Evolutionary conservation across 73 alveolate species (phyloP).

Genomic region (Paramecium caudatum): DNA sequence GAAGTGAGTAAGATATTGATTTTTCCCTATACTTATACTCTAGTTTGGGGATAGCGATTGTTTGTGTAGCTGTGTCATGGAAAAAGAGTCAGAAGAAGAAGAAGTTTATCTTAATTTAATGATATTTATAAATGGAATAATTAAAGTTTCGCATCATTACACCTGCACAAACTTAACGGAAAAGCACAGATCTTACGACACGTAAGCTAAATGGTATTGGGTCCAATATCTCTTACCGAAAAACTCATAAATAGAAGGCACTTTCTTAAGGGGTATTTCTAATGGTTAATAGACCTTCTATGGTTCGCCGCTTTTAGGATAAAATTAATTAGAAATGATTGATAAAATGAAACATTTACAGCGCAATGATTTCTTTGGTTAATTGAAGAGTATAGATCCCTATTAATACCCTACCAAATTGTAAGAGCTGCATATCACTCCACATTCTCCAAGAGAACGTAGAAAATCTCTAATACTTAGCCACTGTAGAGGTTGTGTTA

Average conservation of each 20-base stretch:
- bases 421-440: neutral
- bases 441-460: conserved; percentile 29
- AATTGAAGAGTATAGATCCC: conserved; percentile 51
- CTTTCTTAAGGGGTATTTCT: conserved; percentile 31
- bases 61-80: neutral
- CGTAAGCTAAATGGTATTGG: too few species aligned
- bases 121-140: neutral
- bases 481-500: neutral
- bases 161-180: too few species aligned
- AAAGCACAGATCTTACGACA: too few species aligned
- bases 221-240: conserved; percentile 14
- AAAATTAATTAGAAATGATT: neutral
- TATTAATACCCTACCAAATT: conserved; percentile 45
- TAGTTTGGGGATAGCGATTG: neutral
- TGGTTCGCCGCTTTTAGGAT: conserved; percentile 28
- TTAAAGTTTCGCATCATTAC: too few species aligned
- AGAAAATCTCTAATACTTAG: neutral
- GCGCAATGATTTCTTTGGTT: conserved; percentile 31
- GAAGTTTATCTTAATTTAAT: neutral
- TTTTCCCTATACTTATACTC: neutral
- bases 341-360: neutral
- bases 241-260: conserved; percentile 7
- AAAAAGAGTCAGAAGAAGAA: neutral
- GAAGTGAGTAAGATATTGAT: neutral
- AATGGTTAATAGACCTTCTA: neutral